These are phyloP conservation scores for Austroboletus festivus DNA, from an alignment of 768 basidiomycete species.

Conservation along the genomic window DNA sequence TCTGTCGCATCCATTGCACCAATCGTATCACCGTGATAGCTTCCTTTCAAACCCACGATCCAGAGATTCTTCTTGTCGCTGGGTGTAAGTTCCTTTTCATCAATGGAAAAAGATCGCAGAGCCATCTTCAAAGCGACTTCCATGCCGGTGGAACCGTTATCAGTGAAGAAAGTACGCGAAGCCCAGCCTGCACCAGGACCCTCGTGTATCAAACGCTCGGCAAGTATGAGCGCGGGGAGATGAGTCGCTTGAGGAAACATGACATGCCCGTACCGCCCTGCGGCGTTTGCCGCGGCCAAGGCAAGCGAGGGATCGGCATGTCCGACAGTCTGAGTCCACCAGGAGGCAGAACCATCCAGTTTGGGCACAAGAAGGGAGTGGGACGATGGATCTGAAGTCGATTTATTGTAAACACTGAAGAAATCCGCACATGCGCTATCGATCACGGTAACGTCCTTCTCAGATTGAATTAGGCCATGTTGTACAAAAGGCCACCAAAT, in stretches of 20 bases:
- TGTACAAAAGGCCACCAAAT: constrained; percentile 99
- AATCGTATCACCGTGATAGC: constrained; percentile 97
- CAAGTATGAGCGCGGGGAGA: constrained; percentile 77
- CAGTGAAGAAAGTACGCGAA: constrained; percentile 84
- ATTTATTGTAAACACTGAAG: constrained; percentile 66
- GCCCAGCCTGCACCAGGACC: constrained; percentile 94
- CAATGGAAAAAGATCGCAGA: constrained; percentile 58
- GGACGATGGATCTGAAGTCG: constrained; percentile 18
- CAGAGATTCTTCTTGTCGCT: constrained; percentile 54
- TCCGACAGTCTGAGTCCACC: constrained; percentile 96
- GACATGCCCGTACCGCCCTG: constrained; percentile 95
- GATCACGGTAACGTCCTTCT: constrained; percentile 80
- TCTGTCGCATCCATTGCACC: constrained; percentile 95
- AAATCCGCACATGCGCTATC: constrained; percentile 88
- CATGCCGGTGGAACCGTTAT: constrained; percentile 95
- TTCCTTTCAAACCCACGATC: constrained; percentile 83
- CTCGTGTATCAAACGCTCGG: constrained; percentile 68
- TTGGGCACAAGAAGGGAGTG: constrained; percentile 52
- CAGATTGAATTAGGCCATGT: constrained; percentile 66
- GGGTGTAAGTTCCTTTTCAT: constrained; percentile 33
- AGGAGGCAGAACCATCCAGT: constrained; percentile 91
- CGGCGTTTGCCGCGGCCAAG: constrained; percentile 83
- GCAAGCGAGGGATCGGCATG: constrained; percentile 76
- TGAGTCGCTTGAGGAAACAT: constrained; percentile 92
- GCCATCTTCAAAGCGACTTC: constrained; percentile 99